Evolutionary conservation across 345 rosid genomes (phyloP).

Genomic region (Excoecaria cochinchinensis): DNA sequence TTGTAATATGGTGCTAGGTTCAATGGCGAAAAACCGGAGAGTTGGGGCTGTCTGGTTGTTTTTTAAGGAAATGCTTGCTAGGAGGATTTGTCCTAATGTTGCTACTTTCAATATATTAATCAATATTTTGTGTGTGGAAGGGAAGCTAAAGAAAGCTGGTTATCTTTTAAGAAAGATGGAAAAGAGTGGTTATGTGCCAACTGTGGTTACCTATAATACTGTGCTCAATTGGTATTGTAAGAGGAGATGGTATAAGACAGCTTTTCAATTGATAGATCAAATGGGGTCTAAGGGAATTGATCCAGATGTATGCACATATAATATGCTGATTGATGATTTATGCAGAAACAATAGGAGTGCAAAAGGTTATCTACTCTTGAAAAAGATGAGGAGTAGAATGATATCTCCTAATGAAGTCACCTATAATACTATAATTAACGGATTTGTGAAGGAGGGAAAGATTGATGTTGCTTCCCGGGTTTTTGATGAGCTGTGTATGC

Average conservation of each 20-base stretch:
- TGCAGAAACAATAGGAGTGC: conserved; percentile 75
- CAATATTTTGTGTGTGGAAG: conserved; percentile 62
- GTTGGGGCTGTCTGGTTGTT: conserved; percentile 59
- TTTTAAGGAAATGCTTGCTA: conserved; percentile 67
- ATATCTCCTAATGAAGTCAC: conserved; percentile 66
- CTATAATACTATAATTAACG: conserved; percentile 70
- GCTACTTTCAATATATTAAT: conserved; percentile 85
- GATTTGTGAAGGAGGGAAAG: conserved; percentile 76
- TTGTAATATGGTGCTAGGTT: conserved; percentile 64
- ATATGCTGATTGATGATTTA: conserved; percentile 66
- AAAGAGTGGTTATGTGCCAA: conserved; percentile 67
- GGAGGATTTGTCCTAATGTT: conserved; percentile 69
- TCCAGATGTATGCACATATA: conserved; percentile 77
- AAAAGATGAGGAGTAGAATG: conserved; percentile 71
- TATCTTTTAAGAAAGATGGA: conserved; percentile 80
- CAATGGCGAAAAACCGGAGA: conserved; percentile 46
- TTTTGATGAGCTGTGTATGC: conserved; percentile 63
- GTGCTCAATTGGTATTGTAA: conserved; percentile 80
- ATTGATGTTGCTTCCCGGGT: conserved; percentile 49
- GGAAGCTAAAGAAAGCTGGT: conserved; percentile 60
- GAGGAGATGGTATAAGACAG: conserved; percentile 62
- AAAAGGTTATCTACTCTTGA: conserved; percentile 76
- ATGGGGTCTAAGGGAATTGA: conserved; percentile 70
- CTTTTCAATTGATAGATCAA: conserved; percentile 57
- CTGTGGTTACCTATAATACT: conserved; percentile 70